Conservation (phyloP, 2,329 filamentous ascomycete species). For the Sphaceloma murrayae region DNA sequence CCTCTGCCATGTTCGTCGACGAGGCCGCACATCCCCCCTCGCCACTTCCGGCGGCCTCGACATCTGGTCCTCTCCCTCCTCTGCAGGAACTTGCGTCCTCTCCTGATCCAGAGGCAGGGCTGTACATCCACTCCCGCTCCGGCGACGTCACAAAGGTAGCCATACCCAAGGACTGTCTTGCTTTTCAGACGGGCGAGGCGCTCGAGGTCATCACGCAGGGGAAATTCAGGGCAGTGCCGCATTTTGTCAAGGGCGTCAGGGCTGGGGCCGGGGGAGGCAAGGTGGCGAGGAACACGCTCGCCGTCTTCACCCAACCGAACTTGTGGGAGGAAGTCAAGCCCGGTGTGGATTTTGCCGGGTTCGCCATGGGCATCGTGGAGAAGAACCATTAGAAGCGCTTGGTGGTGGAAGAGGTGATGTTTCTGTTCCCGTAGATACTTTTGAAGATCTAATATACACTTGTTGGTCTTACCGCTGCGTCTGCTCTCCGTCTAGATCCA, state of each 20-base stretch:
- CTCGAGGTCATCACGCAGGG: conserved; percentile 86
- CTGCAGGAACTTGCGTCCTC: conserved; percentile 64
- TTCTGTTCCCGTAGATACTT: background rate
- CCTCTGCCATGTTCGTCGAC: conserved; percentile 92
- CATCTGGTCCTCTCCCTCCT: conserved; percentile 29
- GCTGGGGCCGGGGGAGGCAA: conserved; percentile 38
- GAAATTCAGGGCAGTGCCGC: conserved; percentile 85
- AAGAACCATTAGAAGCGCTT: conserved; percentile 32
- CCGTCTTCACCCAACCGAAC: conserved; percentile 95
- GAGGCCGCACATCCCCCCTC: conserved; percentile 45
- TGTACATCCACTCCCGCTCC: conserved; percentile 87
- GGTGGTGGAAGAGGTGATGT: background rate
- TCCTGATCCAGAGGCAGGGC: conserved; percentile 72
- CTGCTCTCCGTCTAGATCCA: too few species aligned
- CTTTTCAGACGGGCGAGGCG: conserved; percentile 91
- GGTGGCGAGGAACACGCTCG: conserved; percentile 65
- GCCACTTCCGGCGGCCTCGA: conserved; percentile 28
- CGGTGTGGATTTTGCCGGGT: conserved; percentile 63
- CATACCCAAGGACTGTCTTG: conserved; percentile 84
- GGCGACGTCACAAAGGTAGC: conserved; percentile 80
- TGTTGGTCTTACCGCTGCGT: too few species aligned
- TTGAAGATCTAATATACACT: too few species aligned
- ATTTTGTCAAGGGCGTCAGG: conserved; percentile 77
- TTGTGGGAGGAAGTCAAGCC: conserved; percentile 68
- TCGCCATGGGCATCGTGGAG: conserved; percentile 49